phyloP scores from a whole-genome alignment of 495 filamentous ascomycete genomes.

The Xylaria bambusicola region DNA sequence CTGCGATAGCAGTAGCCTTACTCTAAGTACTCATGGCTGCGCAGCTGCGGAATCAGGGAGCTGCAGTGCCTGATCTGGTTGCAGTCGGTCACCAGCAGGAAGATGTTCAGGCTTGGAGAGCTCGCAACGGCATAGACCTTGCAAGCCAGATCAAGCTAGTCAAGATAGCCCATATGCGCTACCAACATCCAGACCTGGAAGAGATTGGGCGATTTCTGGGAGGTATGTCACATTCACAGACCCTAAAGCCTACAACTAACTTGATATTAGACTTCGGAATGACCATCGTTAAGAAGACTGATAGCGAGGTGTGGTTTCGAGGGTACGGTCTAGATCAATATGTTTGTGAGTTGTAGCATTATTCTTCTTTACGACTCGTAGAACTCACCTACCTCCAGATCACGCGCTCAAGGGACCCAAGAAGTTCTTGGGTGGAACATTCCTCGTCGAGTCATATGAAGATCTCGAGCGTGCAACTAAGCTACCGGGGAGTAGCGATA shows the following conservation, averaged over 20 bases:
- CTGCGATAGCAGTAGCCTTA: neutral
- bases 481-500: constrained; percentile 34
- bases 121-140: constrained; percentile 16
- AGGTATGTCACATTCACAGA: constrained; percentile 5
- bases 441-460: constrained; percentile 41
- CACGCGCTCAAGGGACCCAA: constrained; percentile 41
- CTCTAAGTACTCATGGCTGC: neutral
- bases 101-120: constrained; percentile 11
- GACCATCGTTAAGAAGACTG: constrained; percentile 30
- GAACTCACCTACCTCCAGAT: constrained; percentile 24
- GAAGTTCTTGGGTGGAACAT: constrained; percentile 41
- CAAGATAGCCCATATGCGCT: constrained; percentile 24
- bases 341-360: constrained; percentile 19
- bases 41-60: constrained; percentile 9
- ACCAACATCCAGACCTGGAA: constrained; percentile 26
- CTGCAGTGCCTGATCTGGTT: constrained; percentile 13
- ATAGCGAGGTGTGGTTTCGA: constrained; percentile 41
- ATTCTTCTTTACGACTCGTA: too few relatives aligned
- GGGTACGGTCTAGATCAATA: constrained; percentile 51
- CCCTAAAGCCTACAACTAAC: neutral
- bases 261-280: constrained; percentile 43
- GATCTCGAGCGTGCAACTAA: constrained; percentile 40
- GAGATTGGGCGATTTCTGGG: constrained; percentile 23
- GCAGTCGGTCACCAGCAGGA: constrained; percentile 17
- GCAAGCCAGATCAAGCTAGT: constrained; percentile 16